Conservation (phyloP, 2,329 filamentous ascomycete species). For the Allantophomopsis cytisporea region DNA sequence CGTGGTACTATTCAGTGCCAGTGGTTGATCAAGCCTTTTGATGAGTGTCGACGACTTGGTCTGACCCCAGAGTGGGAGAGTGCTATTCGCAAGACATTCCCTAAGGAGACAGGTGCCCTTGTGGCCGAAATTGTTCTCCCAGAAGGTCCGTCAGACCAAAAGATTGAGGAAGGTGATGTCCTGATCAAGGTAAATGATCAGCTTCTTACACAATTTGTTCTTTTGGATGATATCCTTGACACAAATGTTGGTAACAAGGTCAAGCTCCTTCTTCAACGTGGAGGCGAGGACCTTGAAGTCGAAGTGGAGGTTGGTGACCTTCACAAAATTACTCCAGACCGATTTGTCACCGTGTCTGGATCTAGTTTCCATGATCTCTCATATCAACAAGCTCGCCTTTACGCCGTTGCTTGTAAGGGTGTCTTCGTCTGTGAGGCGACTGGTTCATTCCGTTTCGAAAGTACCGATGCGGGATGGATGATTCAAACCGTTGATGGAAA, state of each 20-base stretch:
- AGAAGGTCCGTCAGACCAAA: constrained; percentile 72
- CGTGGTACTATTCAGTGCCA: constrained; percentile 97
- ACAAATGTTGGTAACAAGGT: constrained; percentile 71
- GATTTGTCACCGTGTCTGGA: constrained; percentile 87
- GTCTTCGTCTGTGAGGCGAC: constrained; percentile 92
- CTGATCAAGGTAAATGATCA: constrained; percentile 88
- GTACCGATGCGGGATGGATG: constrained; percentile 82
- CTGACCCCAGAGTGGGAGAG: constrained; percentile 79
- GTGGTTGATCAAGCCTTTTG: constrained; percentile 93
- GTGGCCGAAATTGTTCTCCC: constrained; percentile 92
- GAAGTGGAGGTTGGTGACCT: constrained; percentile 78
- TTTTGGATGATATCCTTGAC: constrained; percentile 83
- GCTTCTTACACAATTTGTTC: constrained; percentile 84
- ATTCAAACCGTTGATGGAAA: constrained; percentile 87
- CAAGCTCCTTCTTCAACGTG: constrained; percentile 72
- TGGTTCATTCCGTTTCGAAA: constrained; percentile 90
- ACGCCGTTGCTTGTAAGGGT: constrained; percentile 82
- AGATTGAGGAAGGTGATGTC: constrained; percentile 89
- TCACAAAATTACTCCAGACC: constrained; percentile 88
- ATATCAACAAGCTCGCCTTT: constrained; percentile 93
- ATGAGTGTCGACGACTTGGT: constrained; percentile 85
- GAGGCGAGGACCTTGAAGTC: constrained; percentile 75
- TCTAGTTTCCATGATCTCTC: constrained; percentile 93
- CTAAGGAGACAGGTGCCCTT: constrained; percentile 91
- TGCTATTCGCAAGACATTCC: constrained; percentile 68